Evolutionary conservation across 139 green algal species (phyloP).

Genomic region (Tetraselmis striata): DNA sequence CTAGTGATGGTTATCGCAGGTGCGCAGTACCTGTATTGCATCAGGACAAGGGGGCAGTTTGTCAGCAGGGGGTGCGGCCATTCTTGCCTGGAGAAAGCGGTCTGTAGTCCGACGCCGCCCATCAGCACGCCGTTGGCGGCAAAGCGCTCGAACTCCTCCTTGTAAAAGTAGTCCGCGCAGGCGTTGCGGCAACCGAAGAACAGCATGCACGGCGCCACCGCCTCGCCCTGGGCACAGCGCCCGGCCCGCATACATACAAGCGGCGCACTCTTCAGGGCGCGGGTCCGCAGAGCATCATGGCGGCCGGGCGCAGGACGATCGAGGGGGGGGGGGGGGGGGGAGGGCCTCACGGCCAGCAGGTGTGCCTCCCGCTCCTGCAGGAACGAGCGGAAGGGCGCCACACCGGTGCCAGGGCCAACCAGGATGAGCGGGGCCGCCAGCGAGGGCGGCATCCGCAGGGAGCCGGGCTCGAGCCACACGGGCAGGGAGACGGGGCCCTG

Average conservation of each 20-base stretch:
- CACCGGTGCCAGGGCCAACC: slow-evolving; percentile 73
- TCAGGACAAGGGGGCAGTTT: too few relatives aligned
- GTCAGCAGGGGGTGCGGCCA: too few relatives aligned
- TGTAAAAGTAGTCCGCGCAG: slow-evolving; percentile 73
- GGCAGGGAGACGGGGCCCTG: slow-evolving; percentile 33
- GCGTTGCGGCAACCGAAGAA: slow-evolving; percentile 82
- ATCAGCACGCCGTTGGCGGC: slow-evolving; percentile 38
- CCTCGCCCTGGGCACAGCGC: slow-evolving; percentile 3
- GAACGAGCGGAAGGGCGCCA: slow-evolving; percentile 80
- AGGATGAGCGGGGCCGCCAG: slow-evolving; percentile 54
- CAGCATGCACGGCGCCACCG: slow-evolving; percentile 46
- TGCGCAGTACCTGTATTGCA: too few relatives aligned
- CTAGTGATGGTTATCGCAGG: too few relatives aligned
- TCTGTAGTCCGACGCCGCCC: slow-evolving; percentile 42
- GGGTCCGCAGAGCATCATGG: too few relatives aligned
- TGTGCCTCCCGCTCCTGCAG: slow-evolving; percentile 50
- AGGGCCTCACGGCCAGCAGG: slow-evolving; percentile 2
- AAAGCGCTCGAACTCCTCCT: slow-evolving; percentile 56
- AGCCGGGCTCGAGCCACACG: slow-evolving; percentile 67
- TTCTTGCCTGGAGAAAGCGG: slow-evolving; percentile 70
- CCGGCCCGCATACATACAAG: too few relatives aligned
- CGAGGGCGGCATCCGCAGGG: slow-evolving; percentile 48
- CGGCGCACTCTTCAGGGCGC: too few relatives aligned
- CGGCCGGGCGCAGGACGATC: too few relatives aligned
- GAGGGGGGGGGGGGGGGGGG: neutral